Evolutionary conservation across 805 yeast genomes (phyloP).

Genomic region (Komagataella mondaviorum): DNA sequence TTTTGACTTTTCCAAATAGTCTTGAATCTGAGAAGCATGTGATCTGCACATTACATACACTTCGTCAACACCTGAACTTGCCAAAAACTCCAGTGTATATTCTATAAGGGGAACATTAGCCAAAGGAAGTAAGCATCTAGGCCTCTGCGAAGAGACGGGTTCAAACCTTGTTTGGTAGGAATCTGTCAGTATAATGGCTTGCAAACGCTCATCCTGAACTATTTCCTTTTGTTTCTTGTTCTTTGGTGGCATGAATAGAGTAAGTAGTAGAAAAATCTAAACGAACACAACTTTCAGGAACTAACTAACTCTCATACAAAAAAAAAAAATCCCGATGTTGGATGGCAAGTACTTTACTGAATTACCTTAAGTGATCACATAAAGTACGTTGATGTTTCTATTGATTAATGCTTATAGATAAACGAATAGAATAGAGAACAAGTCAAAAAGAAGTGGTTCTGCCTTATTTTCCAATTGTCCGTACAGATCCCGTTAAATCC

Average conservation of each 20-base stretch:
- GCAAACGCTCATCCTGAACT: slow-evolving; percentile 62
- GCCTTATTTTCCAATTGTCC: no score
- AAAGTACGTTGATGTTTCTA: no score
- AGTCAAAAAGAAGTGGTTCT: no score
- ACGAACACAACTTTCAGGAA: background rate
- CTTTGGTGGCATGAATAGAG: slow-evolving; percentile 27
- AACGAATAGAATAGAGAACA: no score
- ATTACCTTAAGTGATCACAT: no score
- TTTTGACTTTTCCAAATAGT: slow-evolving; percentile 61
- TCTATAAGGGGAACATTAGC: slow-evolving; percentile 92
- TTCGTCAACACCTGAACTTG: slow-evolving; percentile 80
- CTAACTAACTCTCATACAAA: background rate
- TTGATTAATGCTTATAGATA: no score
- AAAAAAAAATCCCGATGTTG: background rate
- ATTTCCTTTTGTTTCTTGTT: slow-evolving; percentile 40
- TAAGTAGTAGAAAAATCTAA: background rate
- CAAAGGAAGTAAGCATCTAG: slow-evolving; percentile 83
- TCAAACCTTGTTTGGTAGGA: slow-evolving; percentile 84
- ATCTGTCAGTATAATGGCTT: slow-evolving; percentile 91
- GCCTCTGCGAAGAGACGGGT: slow-evolving; percentile 79
- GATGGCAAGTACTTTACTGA: background rate
- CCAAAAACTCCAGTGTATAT: slow-evolving; percentile 88
- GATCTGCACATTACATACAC: slow-evolving; percentile 83
- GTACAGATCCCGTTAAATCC: no score
- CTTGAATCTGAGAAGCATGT: slow-evolving; percentile 81